These are phyloP conservation scores for Filobasidium floriforme DNA, from an alignment of 768 basidiomycete species.

Conservation along the genomic window DNA sequence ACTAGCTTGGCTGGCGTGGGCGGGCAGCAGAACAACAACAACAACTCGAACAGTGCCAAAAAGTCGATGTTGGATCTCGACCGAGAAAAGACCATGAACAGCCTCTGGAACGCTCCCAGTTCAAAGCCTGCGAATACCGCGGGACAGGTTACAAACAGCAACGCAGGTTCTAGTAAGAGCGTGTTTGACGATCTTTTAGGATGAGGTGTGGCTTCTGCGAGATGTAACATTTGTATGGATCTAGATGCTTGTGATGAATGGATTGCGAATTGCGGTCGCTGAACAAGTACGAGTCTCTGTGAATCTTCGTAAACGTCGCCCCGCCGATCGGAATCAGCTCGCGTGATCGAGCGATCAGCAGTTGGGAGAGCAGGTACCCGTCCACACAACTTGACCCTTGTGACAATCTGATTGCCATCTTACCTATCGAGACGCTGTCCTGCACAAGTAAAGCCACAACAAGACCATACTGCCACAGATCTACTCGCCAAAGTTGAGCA, in stretches of 20 bases:
- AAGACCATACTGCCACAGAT: no score
- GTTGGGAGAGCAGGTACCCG: no score
- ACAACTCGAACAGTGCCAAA: slow-evolving; percentile 32
- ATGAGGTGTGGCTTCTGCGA: background rate
- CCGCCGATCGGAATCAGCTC: background rate
- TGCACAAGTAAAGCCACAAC: no score
- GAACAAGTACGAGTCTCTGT: no score
- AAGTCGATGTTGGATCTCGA: slow-evolving; percentile 86
- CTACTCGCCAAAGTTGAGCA: no score
- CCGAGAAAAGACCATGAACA: slow-evolving; percentile 72
- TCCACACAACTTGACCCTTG: no score
- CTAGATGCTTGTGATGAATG: no score
- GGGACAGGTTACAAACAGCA: background rate
- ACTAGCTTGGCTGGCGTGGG: slow-evolving; percentile 59
- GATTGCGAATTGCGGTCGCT: no score
- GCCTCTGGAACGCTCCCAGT: slow-evolving; percentile 60
- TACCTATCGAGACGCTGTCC: no score
- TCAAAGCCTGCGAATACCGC: slow-evolving; percentile 4
- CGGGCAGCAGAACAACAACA: slow-evolving; percentile 26
- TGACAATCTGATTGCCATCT: no score
- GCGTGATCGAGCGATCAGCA: background rate
- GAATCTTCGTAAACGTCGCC: no score
- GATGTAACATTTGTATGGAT: background rate
- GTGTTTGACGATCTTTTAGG: slow-evolving; percentile 47
- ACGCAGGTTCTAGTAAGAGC: slow-evolving; percentile 2